Evolutionary conservation across 306 rosid species (phyloP), one percentile per base, ranked within the genome.

Genomic region (Sphenostylis stenocarpa): DNA sequence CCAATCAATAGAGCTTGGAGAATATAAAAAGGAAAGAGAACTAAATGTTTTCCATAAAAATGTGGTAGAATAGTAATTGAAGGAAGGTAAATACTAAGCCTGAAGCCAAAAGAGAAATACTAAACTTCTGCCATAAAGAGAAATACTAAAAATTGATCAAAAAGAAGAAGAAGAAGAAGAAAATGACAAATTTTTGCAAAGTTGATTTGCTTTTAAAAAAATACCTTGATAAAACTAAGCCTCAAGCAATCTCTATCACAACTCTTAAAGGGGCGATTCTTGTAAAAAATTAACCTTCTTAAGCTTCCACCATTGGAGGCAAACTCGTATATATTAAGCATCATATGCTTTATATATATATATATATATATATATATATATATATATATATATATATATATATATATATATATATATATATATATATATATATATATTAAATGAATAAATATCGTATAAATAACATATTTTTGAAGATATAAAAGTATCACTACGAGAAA

Each of bases 21-120:
- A 70, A 72, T 81, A 31, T 26, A n/a, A 16, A 60, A 76, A 43
- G 6, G 24, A 53, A 2, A 3, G 75, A 53, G 83, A 85, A 56
- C 38, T n/a, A 20, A 68, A 34, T 2, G 24, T 67, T 14, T 39
- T 60, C 57, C 85, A 80, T 53, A 17, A 49, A 49, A 36, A 38
- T 7, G 41, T 36, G 7, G 11, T 36, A 36, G 11, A 7, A 7
- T 36, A 36, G 41, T 36, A 8, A 38, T 12, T 9, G 12, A 49
- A 49, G 55, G 11, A 49, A 17, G 55, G 12, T 9, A 17, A 51
- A 19, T 19, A 19, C 57, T 7, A 19, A 51, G 13, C 26, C 5
- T 38, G 1, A 17, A 11, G 24, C 1, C 13, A 17, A 51, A 19
- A 51, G 26, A 51, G 5, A 49, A 17, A 49, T 49, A 49, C 23